These are phyloP conservation scores for Incumbomyces delicatus DNA, from an alignment of 2,329 filamentous ascomycete species.

Conservation along the genomic window DNA sequence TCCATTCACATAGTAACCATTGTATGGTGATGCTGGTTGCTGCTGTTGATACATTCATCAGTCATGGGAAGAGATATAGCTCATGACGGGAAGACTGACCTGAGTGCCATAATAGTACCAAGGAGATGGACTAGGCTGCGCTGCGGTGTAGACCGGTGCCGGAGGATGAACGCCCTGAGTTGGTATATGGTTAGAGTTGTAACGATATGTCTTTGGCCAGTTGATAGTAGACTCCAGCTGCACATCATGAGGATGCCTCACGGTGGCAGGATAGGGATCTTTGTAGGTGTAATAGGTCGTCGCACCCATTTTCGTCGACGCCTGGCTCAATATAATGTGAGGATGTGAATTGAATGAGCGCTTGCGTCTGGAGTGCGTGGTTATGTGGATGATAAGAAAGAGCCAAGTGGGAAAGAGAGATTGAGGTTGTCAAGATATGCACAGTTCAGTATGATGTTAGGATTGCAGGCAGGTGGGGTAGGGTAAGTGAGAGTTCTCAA, in stretches of 20 bases:
- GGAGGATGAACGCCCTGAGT: constrained; percentile 21
- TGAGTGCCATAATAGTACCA: constrained; percentile 4
- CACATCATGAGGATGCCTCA: constrained; percentile 9
- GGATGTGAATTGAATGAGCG: background rate
- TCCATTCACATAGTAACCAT: constrained; percentile 18
- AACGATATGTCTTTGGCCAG: constrained; percentile 18
- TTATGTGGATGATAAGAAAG: background rate
- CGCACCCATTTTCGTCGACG: background rate
- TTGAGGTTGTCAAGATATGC: too few species aligned
- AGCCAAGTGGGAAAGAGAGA: too few species aligned
- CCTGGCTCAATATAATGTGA: background rate
- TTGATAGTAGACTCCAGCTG: constrained; percentile 15
- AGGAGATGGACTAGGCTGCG: constrained; percentile 9
- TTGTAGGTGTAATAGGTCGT: constrained; percentile 16
- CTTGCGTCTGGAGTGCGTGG: background rate
- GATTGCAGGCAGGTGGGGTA: background rate
- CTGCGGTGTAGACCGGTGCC: constrained; percentile 17
- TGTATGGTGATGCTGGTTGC: background rate
- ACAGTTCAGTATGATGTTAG: too few species aligned
- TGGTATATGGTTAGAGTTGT: constrained; percentile 14
- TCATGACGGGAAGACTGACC: background rate
- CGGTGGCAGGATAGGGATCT: constrained; percentile 12
- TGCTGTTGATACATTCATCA: background rate
- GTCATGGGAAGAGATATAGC: background rate
- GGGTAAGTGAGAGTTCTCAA: background rate